These are phyloP conservation scores for Lentinula edodes DNA, from an alignment of 768 basidiomycete genomes.

Conservation along the genomic window DNA sequence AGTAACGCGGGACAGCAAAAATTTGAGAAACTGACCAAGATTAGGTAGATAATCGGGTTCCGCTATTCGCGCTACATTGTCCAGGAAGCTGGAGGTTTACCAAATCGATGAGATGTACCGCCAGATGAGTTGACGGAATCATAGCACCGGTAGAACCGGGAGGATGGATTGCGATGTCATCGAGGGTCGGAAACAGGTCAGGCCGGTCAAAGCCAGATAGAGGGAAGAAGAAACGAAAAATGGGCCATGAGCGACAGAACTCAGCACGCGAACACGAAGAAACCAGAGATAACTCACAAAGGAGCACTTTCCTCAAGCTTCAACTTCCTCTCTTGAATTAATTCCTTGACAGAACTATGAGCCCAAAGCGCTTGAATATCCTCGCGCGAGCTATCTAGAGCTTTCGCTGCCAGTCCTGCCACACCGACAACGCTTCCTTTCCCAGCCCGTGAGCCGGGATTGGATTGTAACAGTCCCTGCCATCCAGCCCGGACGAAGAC, in stretches of 20 bases:
- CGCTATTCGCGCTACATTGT: slow-evolving; percentile 58
- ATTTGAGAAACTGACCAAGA: slow-evolving; percentile 39
- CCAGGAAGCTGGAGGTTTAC: slow-evolving; percentile 51
- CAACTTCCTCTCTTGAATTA: slow-evolving; percentile 53
- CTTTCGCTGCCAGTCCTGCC: slow-evolving; percentile 49
- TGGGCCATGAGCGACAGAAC: no score
- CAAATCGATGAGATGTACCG: not conserved
- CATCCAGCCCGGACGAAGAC: slow-evolving; percentile 70
- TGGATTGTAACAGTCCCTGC: slow-evolving; percentile 53
- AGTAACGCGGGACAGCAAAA: not conserved
- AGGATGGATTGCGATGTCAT: not conserved
- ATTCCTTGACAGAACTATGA: slow-evolving; percentile 56
- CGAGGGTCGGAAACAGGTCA: not conserved
- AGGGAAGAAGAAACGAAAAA: no score
- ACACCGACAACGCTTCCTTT: slow-evolving; percentile 25
- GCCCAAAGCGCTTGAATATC: slow-evolving; percentile 64
- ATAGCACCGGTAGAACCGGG: not conserved
- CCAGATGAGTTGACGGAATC: no score
- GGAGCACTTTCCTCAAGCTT: slow-evolving; percentile 70
- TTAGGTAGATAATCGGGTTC: slow-evolving; percentile 67
- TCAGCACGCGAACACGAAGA: not conserved
- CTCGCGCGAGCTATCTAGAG: slow-evolving; percentile 40
- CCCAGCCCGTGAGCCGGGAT: slow-evolving; percentile 34
- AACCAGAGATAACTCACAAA: slow-evolving; percentile 45
- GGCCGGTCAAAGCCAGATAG: no score